Base-by-base conservation (phyloP, 2,329 filamentous ascomycete species). In the Cadophora sp. region DNA sequence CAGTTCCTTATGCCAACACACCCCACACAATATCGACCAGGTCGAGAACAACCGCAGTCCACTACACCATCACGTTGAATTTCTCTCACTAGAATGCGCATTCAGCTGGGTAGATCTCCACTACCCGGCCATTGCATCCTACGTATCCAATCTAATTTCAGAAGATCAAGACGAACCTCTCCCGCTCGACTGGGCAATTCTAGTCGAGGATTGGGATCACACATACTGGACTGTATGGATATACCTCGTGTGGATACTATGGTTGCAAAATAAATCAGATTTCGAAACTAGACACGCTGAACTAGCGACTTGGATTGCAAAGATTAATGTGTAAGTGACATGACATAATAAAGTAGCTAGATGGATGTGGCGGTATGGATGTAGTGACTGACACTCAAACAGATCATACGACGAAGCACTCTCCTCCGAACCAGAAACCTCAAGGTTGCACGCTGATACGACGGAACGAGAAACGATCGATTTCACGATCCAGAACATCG, bases 181-280 rank as follows among this genome's bases (percentile, higher is more conserved):
- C 6, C 74, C 74, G 16, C 62, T 75, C 7, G 61, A 74, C 39
- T 76, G 74, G 74, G 56, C 51, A 2, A 33, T 72, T 1, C 48
- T 74, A 8, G 53, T 69, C 3, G 69, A 74, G 45, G 74, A 75
- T n/a, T 76, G 71, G 73, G 69, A 72, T 22, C 61, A 69, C 22
- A 67, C 70, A 0, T 75, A 75, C 45, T 74, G 71, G 71, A 64
- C 68, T 2, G 70, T 75, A 3, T 76, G 72, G 73, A 64, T 76
- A 1, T 73, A 68, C 36, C 61, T 70, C 14, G 41, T 73, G 45
- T 72, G 66, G 53, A 41, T 64, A 47, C 36, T 70, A 16, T 66
- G 66, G 68, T 20, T 41, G n/a, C 62, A 64, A 13, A 65, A 69
- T 48, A 64, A 60, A 20, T 27, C 66, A 27, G 56, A 27, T 1